Conservation (phyloP, 2,329 filamentous ascomycete genomes). For the Trichophyton schoenleinii region DNA sequence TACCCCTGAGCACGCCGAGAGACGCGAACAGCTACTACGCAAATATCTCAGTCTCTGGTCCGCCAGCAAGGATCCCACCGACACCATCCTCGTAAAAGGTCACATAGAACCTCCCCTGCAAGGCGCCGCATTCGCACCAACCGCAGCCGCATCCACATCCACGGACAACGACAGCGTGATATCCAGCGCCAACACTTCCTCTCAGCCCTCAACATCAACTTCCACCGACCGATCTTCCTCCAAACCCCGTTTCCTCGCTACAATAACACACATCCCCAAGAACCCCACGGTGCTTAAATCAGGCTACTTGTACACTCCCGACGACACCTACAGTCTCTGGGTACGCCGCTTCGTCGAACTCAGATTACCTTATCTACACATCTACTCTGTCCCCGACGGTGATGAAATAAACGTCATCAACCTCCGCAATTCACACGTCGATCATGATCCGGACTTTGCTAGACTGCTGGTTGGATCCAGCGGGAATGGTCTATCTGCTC, state of each 20-base stretch:
- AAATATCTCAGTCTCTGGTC: constrained; percentile 34
- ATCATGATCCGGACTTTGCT: constrained; percentile 79
- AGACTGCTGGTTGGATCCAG: constrained; percentile 51
- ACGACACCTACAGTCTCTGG: constrained; percentile 67
- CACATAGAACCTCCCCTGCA: constrained; percentile 34
- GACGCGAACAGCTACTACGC: constrained; percentile 27
- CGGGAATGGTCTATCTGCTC: constrained; percentile 23
- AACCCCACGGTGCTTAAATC: constrained; percentile 71
- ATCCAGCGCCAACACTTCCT: constrained; percentile 13
- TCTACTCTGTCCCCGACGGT: constrained; percentile 72
- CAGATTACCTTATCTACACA: constrained; percentile 77
- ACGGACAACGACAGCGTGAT: constrained; percentile 3
- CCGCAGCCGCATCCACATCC: neutral
- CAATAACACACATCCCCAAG: constrained; percentile 65
- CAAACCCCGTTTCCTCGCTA: constrained; percentile 58
- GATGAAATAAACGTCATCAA: constrained; percentile 87
- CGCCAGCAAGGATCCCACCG: constrained; percentile 29
- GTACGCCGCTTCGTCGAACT: constrained; percentile 87
- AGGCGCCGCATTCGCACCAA: constrained; percentile 22
- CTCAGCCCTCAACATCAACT: constrained; percentile 18
- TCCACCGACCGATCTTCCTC: constrained; percentile 9
- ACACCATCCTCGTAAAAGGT: constrained; percentile 32
- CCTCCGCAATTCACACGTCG: constrained; percentile 76
- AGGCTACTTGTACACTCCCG: constrained; percentile 76
- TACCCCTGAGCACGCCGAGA: constrained; percentile 23